Conservation (phyloP, 1,139 yeast genomes). For the Magnusiomyces paraingens region DNA sequence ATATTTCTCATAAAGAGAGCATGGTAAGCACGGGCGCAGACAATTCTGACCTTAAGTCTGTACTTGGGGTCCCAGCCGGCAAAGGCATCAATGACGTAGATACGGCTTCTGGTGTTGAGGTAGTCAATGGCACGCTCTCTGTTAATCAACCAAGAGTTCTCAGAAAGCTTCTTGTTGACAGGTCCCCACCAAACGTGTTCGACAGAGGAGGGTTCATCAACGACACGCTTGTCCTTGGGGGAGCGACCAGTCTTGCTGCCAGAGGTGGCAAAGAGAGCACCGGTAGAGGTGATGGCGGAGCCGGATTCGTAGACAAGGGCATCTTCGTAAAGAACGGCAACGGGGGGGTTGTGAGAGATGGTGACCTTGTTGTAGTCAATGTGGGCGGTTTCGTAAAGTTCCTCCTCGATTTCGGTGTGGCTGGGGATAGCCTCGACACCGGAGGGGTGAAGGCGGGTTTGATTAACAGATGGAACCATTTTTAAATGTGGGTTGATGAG, state of each 20-base stretch:
- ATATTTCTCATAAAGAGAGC: conserved; percentile 97
- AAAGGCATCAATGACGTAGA: conserved; percentile 91
- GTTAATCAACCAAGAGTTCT: conserved; percentile 91
- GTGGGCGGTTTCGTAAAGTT: conserved; percentile 36
- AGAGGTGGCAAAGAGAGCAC: conserved; percentile 93
- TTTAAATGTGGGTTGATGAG: conserved; percentile 5
- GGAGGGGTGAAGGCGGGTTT: conserved; percentile 38
- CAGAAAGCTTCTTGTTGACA: conserved; percentile 91
- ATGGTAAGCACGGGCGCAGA: conserved; percentile 98
- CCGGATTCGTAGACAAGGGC: conserved; percentile 79
- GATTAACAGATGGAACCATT: conserved; percentile 36
- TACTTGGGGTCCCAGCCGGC: conserved; percentile 99
- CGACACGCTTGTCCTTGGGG: conserved; percentile 97
- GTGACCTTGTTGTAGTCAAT: conserved; percentile 38
- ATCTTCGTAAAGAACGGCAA: conserved; percentile 91
- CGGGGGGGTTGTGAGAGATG: conserved; percentile 83
- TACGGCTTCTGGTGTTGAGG: conserved; percentile 90
- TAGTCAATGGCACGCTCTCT: conserved; percentile 96
- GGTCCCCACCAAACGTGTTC: conserved; percentile 99
- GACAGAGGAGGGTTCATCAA: conserved; percentile 81
- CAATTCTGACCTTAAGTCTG: conserved; percentile 93
- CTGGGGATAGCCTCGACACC: conserved; percentile 36
- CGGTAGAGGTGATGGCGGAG: conserved; percentile 87
- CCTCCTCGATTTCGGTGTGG: conserved; percentile 37
- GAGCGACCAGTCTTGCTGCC: conserved; percentile 98